These are phyloP conservation scores for Epithemia pelagica DNA, from an alignment of 108 stramenopile species.

Conservation along the genomic window DNA sequence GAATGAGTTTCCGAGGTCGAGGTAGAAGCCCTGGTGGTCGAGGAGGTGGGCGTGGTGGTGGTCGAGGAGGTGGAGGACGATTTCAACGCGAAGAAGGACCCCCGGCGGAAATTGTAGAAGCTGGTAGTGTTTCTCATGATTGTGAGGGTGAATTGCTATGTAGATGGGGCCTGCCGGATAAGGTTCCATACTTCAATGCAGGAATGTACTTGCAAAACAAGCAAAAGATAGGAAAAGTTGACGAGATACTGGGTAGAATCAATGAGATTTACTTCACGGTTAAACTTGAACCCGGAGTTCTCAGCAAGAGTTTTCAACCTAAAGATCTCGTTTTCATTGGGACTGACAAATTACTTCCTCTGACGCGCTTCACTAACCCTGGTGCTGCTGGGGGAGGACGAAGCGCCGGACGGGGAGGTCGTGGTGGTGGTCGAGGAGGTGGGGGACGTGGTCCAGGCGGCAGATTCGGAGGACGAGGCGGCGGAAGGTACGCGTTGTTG, in stretches of 20 bases:
- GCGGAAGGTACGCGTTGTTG: slow-evolving; percentile 6
- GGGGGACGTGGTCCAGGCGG: slow-evolving; percentile 24
- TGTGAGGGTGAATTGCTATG: slow-evolving; percentile 81
- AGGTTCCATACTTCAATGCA: slow-evolving; percentile 98
- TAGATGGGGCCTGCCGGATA: slow-evolving; percentile 63
- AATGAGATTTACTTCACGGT: slow-evolving; percentile 91
- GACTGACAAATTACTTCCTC: slow-evolving; percentile 88
- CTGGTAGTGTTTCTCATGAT: slow-evolving; percentile 71
- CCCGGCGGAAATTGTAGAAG: slow-evolving; percentile 74
- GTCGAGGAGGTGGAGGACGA: slow-evolving; percentile 31
- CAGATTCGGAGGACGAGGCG: slow-evolving; percentile 30
- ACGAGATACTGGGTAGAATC: slow-evolving; percentile 95
- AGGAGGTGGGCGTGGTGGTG: slow-evolving; percentile 47
- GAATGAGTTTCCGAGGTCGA: slow-evolving; percentile 6
- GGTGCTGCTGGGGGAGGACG: slow-evolving; percentile 38
- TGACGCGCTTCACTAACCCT: slow-evolving; percentile 88
- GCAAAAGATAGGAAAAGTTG: slow-evolving; percentile 95
- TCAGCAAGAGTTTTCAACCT: slow-evolving; percentile 82
- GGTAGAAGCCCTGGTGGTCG: slow-evolving; percentile 31
- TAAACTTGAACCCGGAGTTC: slow-evolving; percentile 93
- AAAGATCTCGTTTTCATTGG: slow-evolving; percentile 90
- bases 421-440: slow-evolving; percentile 39
- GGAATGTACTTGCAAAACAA: slow-evolving; percentile 97
- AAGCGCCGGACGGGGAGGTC: slow-evolving; percentile 46
- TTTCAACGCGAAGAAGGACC: slow-evolving; percentile 72